These are phyloP conservation scores for Albatrellus sp. DNA, from an alignment of 1,284 basidiomycete genomes.

Conservation along the genomic window DNA sequence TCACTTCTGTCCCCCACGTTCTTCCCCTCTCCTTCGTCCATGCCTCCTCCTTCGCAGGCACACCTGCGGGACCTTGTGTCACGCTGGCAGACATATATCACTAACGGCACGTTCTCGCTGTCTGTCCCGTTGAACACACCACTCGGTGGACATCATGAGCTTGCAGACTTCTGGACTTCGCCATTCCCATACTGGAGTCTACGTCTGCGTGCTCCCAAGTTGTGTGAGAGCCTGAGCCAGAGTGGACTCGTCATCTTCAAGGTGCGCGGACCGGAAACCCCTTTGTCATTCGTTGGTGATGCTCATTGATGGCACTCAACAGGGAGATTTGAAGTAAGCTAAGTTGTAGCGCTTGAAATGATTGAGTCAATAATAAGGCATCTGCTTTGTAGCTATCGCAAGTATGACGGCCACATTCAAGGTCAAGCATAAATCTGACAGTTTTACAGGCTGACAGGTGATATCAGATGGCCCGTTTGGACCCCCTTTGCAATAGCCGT, in stretches of 20 bases:
- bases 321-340: conserved; percentile 83
- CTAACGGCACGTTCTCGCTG: conserved; percentile 61
- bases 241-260: conserved; percentile 89
- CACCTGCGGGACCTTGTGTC: conserved; percentile 51
- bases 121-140: conserved; percentile 56
- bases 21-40: conserved; percentile 26
- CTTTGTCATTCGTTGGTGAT: neutral
- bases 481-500: conserved; percentile 73
- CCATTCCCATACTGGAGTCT: conserved; percentile 80
- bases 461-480: conserved; percentile 79
- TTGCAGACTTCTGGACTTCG: conserved; percentile 75
- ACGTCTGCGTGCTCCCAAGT: conserved; percentile 40
- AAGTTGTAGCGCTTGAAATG: neutral
- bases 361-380: neutral
- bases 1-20: conserved; percentile 49
- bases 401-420: conserved; percentile 28
- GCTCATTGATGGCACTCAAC: neutral
- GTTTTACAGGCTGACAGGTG: conserved; percentile 69
- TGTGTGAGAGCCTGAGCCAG: conserved; percentile 47
- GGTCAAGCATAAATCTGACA: conserved; percentile 14
- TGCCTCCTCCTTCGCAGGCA: conserved; percentile 9
- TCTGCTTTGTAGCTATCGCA: conserved; percentile 50
- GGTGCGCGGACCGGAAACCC: conserved; percentile 21
- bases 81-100: conserved; percentile 68
- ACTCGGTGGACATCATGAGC: conserved; percentile 35